These are phyloP conservation scores for Hanseniaspora guilliermondii DNA, from an alignment of 805 yeast species.

Conservation along the genomic window DNA sequence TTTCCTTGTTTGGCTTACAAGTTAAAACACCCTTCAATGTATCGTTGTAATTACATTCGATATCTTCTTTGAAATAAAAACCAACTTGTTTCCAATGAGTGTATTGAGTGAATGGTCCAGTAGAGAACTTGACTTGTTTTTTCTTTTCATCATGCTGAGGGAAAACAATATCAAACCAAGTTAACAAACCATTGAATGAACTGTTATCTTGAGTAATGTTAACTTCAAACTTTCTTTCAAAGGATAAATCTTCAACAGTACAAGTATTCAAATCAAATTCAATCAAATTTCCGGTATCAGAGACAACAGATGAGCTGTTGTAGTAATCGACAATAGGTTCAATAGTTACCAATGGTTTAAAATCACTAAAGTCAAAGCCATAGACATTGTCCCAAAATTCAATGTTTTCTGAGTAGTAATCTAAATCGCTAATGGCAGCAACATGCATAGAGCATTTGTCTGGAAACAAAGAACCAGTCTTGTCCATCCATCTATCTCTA, in stretches of 20 bases:
- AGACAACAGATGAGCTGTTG: conserved; percentile 58
- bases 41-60: conserved; percentile 69
- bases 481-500: conserved; percentile 67
- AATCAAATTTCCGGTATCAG: conserved; percentile 58
- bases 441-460: conserved; percentile 81
- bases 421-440: conserved; percentile 87
- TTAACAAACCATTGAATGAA: conserved; percentile 68
- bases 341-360: conserved; percentile 69
- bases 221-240: conserved; percentile 54
- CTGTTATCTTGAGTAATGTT: conserved; percentile 58
- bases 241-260: conserved; percentile 67
- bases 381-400: conserved; percentile 94
- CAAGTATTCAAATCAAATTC: conserved; percentile 87
- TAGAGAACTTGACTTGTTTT: conserved; percentile 60
- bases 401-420: conserved; percentile 81
- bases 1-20: conserved; percentile 60
- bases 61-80: conserved; percentile 72
- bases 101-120: conserved; percentile 88
- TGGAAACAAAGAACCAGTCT: conserved; percentile 85
- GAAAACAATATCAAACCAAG: conserved; percentile 93
- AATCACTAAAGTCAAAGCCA: conserved; percentile 92
- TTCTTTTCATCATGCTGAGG: conserved; percentile 41
- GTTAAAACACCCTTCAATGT: conserved; percentile 55
- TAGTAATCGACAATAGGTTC: conserved; percentile 97
- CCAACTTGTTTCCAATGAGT: conserved; percentile 99